phyloP scores from a whole-genome alignment of 2,329 filamentous ascomycete genomes.

The Colletotrichum trifolii region DNA sequence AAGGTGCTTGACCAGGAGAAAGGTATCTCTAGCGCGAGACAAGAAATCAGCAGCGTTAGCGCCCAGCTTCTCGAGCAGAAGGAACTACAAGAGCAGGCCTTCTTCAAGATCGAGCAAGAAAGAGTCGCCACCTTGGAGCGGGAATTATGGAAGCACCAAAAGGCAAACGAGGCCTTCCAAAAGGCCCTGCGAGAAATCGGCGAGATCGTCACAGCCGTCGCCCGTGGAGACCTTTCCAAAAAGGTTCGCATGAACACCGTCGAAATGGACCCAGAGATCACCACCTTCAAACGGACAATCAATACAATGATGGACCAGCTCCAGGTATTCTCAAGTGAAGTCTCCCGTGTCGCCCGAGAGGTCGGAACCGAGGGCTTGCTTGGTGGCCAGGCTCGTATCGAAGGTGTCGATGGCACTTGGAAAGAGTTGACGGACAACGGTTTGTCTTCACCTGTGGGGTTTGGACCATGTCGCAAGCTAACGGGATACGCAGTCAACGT shows the following conservation, averaged over 20 bases:
- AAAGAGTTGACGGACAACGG: constrained; percentile 93
- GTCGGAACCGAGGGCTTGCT: constrained; percentile 96
- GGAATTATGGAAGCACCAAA: constrained; percentile 95
- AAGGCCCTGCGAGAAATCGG: constrained; percentile 97
- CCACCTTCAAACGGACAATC: constrained; percentile 96
- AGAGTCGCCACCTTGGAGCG: constrained; percentile 91
- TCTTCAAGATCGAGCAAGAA: constrained; percentile 85
- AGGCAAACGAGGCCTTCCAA: constrained; percentile 98
- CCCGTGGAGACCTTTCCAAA: constrained; percentile 94
- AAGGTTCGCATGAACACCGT: constrained; percentile 95
- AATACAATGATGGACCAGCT: constrained; percentile 99
- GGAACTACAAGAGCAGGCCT: constrained; percentile 82
- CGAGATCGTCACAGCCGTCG: constrained; percentile 96
- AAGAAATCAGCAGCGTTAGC: constrained; percentile 86
- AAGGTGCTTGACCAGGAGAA: constrained; percentile 95
- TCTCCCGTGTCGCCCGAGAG: constrained; percentile 92
- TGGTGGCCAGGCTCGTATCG: constrained; percentile 92
- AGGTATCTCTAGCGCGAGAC: constrained; percentile 86
- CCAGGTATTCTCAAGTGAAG: constrained; percentile 95
- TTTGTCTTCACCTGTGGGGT: constrained; percentile 45
- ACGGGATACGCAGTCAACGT: constrained; percentile 70
- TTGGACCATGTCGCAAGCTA: background rate
- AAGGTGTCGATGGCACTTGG: constrained; percentile 96
- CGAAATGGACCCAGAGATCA: constrained; percentile 98
- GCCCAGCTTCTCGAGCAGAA: constrained; percentile 88